Percentiles rank a stretch among this genome's conserved stretches.
These are phyloP conservation scores for Xylariaceae sp. DNA, from an alignment of 2,329 filamentous ascomycete genomes.

Conservation along the genomic window DNA sequence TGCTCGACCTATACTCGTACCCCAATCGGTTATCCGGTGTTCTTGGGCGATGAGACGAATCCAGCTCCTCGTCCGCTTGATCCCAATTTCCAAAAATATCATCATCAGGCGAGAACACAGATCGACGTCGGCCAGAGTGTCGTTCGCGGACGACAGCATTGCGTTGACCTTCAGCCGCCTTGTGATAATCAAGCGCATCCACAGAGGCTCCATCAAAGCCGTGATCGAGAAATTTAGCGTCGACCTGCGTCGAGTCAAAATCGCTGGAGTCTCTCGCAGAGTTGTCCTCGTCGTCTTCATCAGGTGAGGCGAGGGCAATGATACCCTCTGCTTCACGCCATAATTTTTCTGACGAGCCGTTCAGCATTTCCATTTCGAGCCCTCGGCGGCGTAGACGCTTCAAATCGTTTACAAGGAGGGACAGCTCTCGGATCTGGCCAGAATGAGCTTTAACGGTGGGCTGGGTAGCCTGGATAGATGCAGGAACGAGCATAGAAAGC, in stretches of 20 bases:
- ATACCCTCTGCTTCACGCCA: conserved; percentile 85
- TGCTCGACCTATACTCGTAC: conserved; percentile 35
- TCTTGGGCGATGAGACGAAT: conserved; percentile 30
- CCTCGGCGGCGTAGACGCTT: conserved; percentile 72
- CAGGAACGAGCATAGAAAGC: conserved; percentile 66
- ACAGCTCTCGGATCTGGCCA: conserved; percentile 77
- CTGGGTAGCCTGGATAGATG: conserved; percentile 75
- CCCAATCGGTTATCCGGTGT: conserved; percentile 36
- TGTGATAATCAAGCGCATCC: conserved; percentile 35
- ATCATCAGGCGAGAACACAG: conserved; percentile 62
- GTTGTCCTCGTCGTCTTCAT: conserved; percentile 51
- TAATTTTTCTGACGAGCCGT: conserved; percentile 54
- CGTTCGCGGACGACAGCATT: conserved; percentile 52
- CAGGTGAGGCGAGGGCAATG: conserved; percentile 74
- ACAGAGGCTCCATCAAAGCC: conserved; percentile 43
- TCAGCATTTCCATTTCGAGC: conserved; percentile 59
- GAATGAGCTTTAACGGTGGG: conserved; percentile 79
- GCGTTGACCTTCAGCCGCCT: conserved; percentile 38
- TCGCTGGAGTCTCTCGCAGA: conserved; percentile 30
- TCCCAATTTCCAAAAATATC: conserved; percentile 59
- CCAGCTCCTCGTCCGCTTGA: conserved; percentile 32
- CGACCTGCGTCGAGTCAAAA: conserved; percentile 35
- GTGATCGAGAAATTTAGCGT: conserved; percentile 42
- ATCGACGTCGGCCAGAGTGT: conserved; percentile 49
- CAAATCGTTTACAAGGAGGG: conserved; percentile 75